A percentile compares a stretch with the other conserved stretches of the same genome.
phyloP scores from a whole-genome alignment of 306 rosid species.

The Echinosophora koreensis region DNA sequence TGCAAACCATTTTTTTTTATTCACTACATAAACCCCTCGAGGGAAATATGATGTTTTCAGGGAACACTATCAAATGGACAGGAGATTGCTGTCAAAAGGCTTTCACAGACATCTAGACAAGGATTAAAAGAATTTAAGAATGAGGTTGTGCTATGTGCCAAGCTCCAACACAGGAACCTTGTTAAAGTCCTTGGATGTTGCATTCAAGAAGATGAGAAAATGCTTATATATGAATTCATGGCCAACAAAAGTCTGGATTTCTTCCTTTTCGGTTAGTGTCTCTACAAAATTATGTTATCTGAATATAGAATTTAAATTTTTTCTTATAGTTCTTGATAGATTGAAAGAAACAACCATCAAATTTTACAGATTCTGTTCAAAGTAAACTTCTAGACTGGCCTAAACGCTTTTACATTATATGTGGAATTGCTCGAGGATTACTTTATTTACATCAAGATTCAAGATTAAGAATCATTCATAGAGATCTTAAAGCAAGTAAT shows the following conservation, averaged over 20 bases:
- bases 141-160: background rate
- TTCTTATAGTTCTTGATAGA: too few species aligned
- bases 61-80: background rate
- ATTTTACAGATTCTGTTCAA: background rate
- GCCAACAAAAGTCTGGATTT: background rate
- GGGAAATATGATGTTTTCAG: background rate
- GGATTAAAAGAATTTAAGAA: background rate
- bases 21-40: too few species aligned
- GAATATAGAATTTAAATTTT: too few species aligned
- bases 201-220: background rate
- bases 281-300: too few species aligned
- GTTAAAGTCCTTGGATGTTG: background rate
- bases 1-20: too few species aligned
- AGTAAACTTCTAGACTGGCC: conserved; percentile 2
- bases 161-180: background rate
- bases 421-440: conserved; percentile 34
- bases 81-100: background rate
- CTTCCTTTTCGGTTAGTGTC: background rate
- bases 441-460: conserved; percentile 46
- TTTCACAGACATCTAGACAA: background rate
- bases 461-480: conserved; percentile 34
- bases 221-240: background rate
- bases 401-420: background rate
- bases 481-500: conserved; percentile 36
- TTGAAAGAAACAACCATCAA: too few species aligned